These are phyloP conservation scores for Taxillus chinensis DNA, from an alignment of 164 flowering plant genomes.

Conservation along the genomic window DNA sequence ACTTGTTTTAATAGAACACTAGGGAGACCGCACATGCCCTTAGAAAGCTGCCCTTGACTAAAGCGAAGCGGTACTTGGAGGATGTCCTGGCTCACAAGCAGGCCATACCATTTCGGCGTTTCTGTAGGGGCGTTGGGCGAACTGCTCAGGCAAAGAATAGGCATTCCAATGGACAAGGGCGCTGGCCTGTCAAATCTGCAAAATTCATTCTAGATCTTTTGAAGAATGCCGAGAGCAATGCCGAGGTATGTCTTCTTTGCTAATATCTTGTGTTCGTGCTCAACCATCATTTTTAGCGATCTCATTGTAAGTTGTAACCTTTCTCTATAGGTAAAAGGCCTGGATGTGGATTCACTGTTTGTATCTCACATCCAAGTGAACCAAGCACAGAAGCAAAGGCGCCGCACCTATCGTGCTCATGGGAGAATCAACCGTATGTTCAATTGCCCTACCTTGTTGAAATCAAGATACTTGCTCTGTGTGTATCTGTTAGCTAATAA, in stretches of 20 bases:
- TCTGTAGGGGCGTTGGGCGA: constrained; percentile 91
- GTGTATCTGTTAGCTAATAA: too few relatives aligned
- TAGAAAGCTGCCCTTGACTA: constrained; percentile 61
- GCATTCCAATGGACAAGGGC: constrained; percentile 92
- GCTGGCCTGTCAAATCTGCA: constrained; percentile 95
- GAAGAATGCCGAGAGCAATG: constrained; percentile 96
- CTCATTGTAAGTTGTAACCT: neutral
- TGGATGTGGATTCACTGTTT: neutral
- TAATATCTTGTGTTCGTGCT: too few relatives aligned
- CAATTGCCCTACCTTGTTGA: neutral
- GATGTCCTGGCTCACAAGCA: constrained; percentile 88
- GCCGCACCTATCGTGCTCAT: constrained; percentile 19
- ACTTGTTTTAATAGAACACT: constrained; percentile 43
- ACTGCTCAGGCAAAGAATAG: constrained; percentile 93
- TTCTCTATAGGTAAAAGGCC: neutral
- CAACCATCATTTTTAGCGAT: too few relatives aligned
- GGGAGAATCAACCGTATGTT: constrained; percentile 82
- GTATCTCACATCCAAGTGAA: constrained; percentile 3
- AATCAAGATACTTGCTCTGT: too few relatives aligned
- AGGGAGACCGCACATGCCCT: constrained; percentile 77
- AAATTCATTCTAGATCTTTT: constrained; percentile 75
- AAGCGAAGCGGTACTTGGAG: constrained; percentile 84
- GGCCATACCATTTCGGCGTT: constrained; percentile 86
- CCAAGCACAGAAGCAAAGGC: constrained; percentile 2
- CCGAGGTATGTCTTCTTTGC: constrained; percentile 41